Conservation (phyloP, 2,329 filamentous ascomycete genomes). For the Penicillium sp. region DNA sequence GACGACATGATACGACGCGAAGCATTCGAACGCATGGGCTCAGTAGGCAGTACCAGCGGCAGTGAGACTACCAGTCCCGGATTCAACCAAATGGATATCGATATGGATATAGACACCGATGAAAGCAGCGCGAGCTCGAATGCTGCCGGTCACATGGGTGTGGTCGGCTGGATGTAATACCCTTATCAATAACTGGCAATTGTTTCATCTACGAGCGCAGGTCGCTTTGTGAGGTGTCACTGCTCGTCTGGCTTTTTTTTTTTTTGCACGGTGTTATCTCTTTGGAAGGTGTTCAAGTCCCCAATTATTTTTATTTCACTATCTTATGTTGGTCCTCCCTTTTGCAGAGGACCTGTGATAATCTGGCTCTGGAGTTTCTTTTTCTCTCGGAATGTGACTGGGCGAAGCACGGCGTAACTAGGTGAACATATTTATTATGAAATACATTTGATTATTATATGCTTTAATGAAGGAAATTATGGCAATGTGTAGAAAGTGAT, state of each 20-base stretch:
- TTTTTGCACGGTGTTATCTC: conserved; percentile 1
- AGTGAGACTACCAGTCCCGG: conserved; percentile 30
- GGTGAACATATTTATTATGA: background rate
- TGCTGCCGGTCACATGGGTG: conserved; percentile 26
- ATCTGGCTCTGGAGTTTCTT: background rate
- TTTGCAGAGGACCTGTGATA: background rate
- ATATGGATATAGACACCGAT: conserved; percentile 37
- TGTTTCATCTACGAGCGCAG: conserved; percentile 8
- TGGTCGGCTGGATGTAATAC: conserved; percentile 38
- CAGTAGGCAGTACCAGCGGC: conserved; percentile 19
- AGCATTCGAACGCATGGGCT: conserved; percentile 20
- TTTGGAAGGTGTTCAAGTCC: background rate
- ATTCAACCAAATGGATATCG: conserved; percentile 23
- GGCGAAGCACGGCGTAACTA: background rate
- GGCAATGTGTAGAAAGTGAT: too few relatives aligned
- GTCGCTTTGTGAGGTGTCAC: conserved; percentile 9
- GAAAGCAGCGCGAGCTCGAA: conserved; percentile 24
- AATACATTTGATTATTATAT: background rate
- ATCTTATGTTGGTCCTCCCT: background rate
- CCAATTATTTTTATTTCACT: background rate
- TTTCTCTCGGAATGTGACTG: background rate
- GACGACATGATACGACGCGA: conserved; percentile 25
- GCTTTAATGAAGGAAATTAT: too few relatives aligned
- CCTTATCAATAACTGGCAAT: background rate
- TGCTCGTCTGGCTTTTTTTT: conserved; percentile 2